These are phyloP conservation scores for Strobilomyces dryophilus DNA, from an alignment of 768 basidiomycete genomes.

Conservation along the genomic window DNA sequence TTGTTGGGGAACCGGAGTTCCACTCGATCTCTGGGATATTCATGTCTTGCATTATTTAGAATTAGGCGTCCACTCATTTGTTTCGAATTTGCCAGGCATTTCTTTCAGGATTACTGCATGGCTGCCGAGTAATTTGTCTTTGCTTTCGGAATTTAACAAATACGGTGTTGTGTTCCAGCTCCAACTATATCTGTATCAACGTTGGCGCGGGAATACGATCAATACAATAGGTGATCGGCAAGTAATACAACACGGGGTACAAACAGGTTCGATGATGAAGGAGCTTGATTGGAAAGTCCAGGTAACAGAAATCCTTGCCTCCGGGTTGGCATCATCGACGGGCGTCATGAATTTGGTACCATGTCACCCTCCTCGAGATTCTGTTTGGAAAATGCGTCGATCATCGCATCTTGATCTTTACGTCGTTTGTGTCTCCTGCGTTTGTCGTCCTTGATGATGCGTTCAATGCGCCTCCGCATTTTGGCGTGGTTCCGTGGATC, in stretches of 20 bases:
- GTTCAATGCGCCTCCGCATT: slow-evolving; percentile 66
- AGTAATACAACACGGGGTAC: slow-evolving; percentile 23
- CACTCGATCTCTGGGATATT: slow-evolving; percentile 5
- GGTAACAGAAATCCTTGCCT: slow-evolving; percentile 13
- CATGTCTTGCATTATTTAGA: neutral
- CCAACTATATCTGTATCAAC: slow-evolving; percentile 6
- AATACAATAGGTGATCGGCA: slow-evolving; percentile 18
- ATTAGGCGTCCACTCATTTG: slow-evolving; percentile 1
- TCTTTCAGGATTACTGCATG: neutral
- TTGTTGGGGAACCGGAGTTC: neutral
- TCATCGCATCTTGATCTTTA: slow-evolving; percentile 79
- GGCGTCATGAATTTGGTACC: slow-evolving; percentile 24
- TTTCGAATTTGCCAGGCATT: neutral
- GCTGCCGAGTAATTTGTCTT: neutral
- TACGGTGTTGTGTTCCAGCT: slow-evolving; percentile 7
- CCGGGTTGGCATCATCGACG: slow-evolving; percentile 6
- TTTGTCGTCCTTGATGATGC: slow-evolving; percentile 82
- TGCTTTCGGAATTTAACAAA: neutral
- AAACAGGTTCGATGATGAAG: slow-evolving; percentile 3
- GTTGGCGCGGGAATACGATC: slow-evolving; percentile 10
- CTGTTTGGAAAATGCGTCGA: slow-evolving; percentile 69
- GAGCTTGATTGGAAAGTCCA: slow-evolving; percentile 1
- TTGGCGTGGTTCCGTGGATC: slow-evolving; percentile 67
- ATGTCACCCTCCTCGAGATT: slow-evolving; percentile 32
- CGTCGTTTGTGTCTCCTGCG: slow-evolving; percentile 75